A percentile compares a stretch with the other conserved stretches of the same genome.
These are phyloP conservation scores for Brassica rapa DNA, from an alignment of 345 rosid species.

Conservation along the genomic window DNA sequence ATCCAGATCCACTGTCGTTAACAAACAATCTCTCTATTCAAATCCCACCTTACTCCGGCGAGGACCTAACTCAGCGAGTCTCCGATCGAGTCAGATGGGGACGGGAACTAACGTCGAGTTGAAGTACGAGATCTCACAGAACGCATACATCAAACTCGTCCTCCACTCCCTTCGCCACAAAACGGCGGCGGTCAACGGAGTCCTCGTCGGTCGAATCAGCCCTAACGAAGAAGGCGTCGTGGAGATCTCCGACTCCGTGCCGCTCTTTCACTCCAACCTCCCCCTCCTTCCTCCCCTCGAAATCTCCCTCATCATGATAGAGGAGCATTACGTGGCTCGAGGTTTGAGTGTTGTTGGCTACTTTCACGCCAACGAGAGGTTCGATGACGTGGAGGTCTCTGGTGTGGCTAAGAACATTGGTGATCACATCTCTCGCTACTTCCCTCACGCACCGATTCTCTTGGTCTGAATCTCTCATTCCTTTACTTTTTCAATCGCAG, in stretches of 20 bases:
- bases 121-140: constrained; percentile 74
- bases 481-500: neutral
- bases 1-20: constrained; percentile 13
- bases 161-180: constrained; percentile 82
- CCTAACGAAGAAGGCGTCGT: constrained; percentile 51
- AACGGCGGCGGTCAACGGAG: constrained; percentile 62
- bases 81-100: constrained; percentile 33
- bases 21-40: neutral
- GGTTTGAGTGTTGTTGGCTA: constrained; percentile 46
- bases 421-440: constrained; percentile 83
- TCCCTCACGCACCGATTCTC: constrained; percentile 70
- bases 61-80: constrained; percentile 32
- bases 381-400: constrained; percentile 69
- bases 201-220: constrained; percentile 32
- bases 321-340: constrained; percentile 62
- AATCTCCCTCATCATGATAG: constrained; percentile 91
- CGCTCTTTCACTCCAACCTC: constrained; percentile 86
- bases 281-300: constrained; percentile 89
- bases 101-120: constrained; percentile 54
- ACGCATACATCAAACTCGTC: constrained; percentile 82
- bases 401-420: constrained; percentile 82
- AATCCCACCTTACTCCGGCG: constrained; percentile 29
- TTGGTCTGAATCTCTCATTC: constrained; percentile 51
- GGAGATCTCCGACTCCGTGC: constrained; percentile 83
- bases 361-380: constrained; percentile 92